Percentiles rank a stretch among this genome's conserved stretches.
Evolutionary conservation across 441 rosid genomes (phyloP).

Genomic region (Gossypium gossypioides): DNA sequence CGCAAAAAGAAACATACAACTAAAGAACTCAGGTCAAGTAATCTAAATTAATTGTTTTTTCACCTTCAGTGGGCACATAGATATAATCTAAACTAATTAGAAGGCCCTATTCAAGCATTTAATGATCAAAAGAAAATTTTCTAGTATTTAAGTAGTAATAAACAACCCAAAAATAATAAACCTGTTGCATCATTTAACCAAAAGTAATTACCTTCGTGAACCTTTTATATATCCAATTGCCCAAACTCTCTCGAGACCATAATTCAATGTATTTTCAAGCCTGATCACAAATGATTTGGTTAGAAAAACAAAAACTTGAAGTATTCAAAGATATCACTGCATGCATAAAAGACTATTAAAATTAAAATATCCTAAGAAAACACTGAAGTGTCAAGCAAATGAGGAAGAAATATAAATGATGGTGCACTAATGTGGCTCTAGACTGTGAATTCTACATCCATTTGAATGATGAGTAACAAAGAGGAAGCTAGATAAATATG

Average conservation of each 20-base stretch:
- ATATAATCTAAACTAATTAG: neutral
- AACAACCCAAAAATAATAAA: neutral
- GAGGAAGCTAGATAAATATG: neutral
- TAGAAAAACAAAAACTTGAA: neutral
- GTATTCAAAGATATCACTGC: neutral
- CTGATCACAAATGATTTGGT: slow-evolving; percentile 29
- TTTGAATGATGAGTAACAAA: neutral
- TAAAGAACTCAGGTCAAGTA: neutral
- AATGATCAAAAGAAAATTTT: neutral
- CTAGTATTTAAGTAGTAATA: neutral
- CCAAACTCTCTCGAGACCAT: slow-evolving; percentile 93
- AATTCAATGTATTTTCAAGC: slow-evolving; percentile 93
- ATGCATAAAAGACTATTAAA: neutral
- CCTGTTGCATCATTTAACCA: neutral
- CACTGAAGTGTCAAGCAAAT: neutral
- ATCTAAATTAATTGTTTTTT: neutral
- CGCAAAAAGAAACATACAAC: neutral
- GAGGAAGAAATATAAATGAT: neutral
- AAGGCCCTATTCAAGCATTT: neutral
- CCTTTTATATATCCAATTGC: slow-evolving; percentile 69
- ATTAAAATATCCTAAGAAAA: neutral
- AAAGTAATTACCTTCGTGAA: slow-evolving; percentile 55
- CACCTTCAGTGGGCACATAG: neutral
- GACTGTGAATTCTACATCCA: neutral
- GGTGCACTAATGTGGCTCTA: neutral